Base-by-base conservation (phyloP, 345 rosid species). In the Ricinus communis region DNA sequence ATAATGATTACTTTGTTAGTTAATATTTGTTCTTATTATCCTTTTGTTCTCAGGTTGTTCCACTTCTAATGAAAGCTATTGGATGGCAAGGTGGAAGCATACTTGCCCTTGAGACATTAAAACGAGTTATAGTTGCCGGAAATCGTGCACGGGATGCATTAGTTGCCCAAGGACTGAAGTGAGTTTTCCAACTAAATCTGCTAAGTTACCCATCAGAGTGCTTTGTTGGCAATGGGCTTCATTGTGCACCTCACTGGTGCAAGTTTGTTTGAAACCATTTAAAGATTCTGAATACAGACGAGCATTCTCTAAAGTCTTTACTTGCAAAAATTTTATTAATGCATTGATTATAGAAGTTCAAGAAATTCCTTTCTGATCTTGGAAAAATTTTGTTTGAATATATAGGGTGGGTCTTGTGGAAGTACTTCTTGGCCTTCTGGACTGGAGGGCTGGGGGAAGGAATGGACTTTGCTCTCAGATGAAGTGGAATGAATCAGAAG, bases 41-140 rank as follows among this genome's bases (percentile, higher is more conserved):
- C 25, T 62, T 55, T 16, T 66, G 57, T 40, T 66, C 71, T 71
- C 82, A 90, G 99, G 99, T 95, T 81, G 98, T 95, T 80, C 98
- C 99, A 57, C 94, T 95, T 83, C 88, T 95, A 68, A 92, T 95
- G 99, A 95, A 95, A 84, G 97, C 99, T 71, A 95, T 95, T 76
- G 98, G 99, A 70, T 95, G 99, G 99, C 99, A 82, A 78, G 98
- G 99, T 75, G 98, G 99, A 80, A 95, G 98, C 85, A 95, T 95
- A 81, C 83, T 95, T 76, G 99, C 98, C 56, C 94, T 95, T 55
- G 97, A 95, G 88, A 95, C 98, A 40, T 81, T 95, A 70, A 95
- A 95, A 70, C 98, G 96, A 66, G 93, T 92, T 74, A 98, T 92
- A 28, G 97, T 84, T 76, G 97, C 99, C 75, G 98, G 99, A 73